phyloP scores from a whole-genome alignment of 2,329 filamentous ascomycete genomes.

The Truncatella angustata region DNA sequence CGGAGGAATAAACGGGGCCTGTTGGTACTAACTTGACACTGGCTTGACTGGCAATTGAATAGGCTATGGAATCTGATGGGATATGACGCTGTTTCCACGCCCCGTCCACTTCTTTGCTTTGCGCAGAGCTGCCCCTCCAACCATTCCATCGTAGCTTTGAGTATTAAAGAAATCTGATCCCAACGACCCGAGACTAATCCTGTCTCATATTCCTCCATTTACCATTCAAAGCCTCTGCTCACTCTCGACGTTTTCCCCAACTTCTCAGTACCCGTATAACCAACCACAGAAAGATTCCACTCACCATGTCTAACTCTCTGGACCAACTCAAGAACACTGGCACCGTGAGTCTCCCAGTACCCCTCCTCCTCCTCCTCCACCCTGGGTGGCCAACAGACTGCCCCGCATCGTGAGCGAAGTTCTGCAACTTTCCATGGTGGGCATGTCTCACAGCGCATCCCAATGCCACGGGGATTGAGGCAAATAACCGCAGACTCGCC shows the following conservation, averaged over 20 bases:
- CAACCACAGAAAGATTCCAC: not conserved
- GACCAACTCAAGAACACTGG: slow-evolving; percentile 96
- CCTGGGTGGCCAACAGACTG: not conserved
- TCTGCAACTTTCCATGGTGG: slow-evolving; percentile 9
- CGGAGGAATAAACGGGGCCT: slow-evolving; percentile 1
- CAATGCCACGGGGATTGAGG: not conserved
- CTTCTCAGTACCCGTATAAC: not conserved
- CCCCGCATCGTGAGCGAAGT: slow-evolving; percentile 6
- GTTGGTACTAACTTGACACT: not conserved
- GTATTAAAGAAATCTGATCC: slow-evolving; percentile 3
- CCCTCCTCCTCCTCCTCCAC: slow-evolving; percentile 3
- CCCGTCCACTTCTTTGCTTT: not conserved
- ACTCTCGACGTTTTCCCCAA: not conserved
- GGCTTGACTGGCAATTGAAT: not conserved
- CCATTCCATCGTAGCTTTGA: not conserved
- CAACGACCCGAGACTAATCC: not conserved
- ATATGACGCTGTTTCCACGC: slow-evolving; percentile 7
- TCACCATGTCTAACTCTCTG: slow-evolving; percentile 78
- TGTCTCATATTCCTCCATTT: slow-evolving; percentile 2
- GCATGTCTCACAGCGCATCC: not conserved
- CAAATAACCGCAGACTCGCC: not conserved
- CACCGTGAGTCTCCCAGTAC: slow-evolving; percentile 72
- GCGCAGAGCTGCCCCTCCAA: slow-evolving; percentile 3
- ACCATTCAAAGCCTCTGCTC: not conserved
- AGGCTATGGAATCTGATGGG: not conserved